Evolutionary conservation across 2,329 filamentous ascomycete genomes (phyloP), one percentile per base, ranked within the genome.

Genomic region (Myriosclerotinia curreyana): DNA sequence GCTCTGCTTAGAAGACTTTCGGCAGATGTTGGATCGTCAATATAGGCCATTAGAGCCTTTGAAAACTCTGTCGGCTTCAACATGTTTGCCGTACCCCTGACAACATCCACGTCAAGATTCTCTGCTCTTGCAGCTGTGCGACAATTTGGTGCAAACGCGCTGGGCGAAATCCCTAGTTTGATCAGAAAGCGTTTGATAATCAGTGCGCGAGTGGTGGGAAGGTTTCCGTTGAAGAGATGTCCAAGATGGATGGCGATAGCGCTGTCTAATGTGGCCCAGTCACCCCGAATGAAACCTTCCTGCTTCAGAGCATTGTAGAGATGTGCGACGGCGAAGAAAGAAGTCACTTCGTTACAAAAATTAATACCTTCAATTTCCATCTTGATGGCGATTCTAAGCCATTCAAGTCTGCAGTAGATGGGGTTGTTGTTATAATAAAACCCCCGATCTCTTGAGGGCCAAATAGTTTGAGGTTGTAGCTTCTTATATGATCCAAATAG

Each of bases 311-410:
- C 49, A 28, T 51, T 51, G 25, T 51, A 51, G 7, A 51, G 22
- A 28, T 51, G 49, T 12, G 49, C 49, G 20, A 51, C 49, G 25
- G 49, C 20, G 25, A 51, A 51, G n/a, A 51, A 51, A 25, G 49
- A 51, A 51, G n/a, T 25, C 34, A 51, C n/a, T 7, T 28, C 8
- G 25, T 51, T 51, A 15, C 49, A 51, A 7, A 51, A 28, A 28
- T 28, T 28, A 2, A 51, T 31, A 14, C 49, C 49, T 51, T 51
- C 49, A 28, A 28, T 25, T 51, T 51, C 49, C 49, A 51, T 51
- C 9, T 25, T 25, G 25, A 51, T 31, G 25, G 49, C 49, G 12
- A 51, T 51, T 51, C 49, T 22, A 14, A 51, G 22, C n/a, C n/a
- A 51, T 12, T 51, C 22, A 7, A 51, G 22, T 28, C 49, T n/a